Conservation (phyloP, 768 basidiomycete species). For the Boletus rubescentipes region DNA sequence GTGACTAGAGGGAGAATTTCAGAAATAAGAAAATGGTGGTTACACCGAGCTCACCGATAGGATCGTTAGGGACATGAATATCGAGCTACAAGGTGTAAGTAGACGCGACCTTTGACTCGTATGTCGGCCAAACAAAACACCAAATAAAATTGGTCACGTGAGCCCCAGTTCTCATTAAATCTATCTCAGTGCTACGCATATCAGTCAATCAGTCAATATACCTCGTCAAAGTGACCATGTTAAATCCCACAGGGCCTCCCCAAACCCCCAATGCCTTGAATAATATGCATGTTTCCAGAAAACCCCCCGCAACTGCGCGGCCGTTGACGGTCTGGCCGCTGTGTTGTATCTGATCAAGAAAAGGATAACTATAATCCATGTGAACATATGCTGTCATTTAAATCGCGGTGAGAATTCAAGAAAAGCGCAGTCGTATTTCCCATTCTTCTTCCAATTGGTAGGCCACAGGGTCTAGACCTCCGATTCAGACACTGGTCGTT, state of each 20-base stretch:
- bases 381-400: not conserved
- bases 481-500: not conserved
- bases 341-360: not conserved
- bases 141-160: constrained; percentile 10
- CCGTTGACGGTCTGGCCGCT: not conserved
- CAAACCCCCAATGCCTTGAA: not conserved
- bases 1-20: not conserved
- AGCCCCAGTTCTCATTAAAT: too few relatives aligned
- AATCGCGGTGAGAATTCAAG: not conserved
- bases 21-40: not conserved
- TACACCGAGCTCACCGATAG: constrained; percentile 3
- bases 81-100: not conserved
- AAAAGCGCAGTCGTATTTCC: not conserved
- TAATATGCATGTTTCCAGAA: not conserved
- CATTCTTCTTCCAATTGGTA: not conserved
- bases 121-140: constrained; percentile 1
- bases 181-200: too few relatives aligned
- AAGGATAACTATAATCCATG: not conserved
- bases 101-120: not conserved
- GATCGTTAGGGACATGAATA: not conserved
- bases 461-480: constrained; percentile 10
- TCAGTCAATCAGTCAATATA: too few relatives aligned
- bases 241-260: too few relatives aligned
- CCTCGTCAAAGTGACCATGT: too few relatives aligned
- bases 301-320: not conserved